Evolutionary conservation across 192 early-diverging fungal genomes (phyloP).

Genomic region (Cetraspora pellucida): DNA sequence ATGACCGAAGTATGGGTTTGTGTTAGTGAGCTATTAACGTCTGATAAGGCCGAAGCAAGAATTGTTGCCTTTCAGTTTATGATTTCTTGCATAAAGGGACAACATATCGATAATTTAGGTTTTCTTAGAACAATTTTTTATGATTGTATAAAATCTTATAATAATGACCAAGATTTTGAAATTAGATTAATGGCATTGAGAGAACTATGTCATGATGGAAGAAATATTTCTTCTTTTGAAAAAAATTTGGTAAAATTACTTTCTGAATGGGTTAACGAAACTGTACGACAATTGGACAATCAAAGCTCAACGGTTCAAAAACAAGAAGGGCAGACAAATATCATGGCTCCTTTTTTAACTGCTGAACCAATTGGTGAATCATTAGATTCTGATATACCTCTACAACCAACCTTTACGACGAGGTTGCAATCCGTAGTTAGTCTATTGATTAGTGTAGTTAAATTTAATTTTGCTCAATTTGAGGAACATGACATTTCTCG

Average conservation of each 20-base stretch:
- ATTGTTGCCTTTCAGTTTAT: constrained; percentile 61
- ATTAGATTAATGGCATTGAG: constrained; percentile 53
- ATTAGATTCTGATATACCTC: neutral
- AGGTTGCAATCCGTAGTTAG: constrained; percentile 51
- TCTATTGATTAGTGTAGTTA: constrained; percentile 51
- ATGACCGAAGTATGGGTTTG: constrained; percentile 57
- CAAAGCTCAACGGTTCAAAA: neutral
- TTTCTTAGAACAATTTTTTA: constrained; percentile 60
- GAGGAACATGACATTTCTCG: constrained; percentile 55
- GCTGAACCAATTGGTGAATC: neutral
- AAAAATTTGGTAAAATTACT: constrained; percentile 57
- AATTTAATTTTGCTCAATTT: constrained; percentile 61
- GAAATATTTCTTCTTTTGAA: constrained; percentile 61
- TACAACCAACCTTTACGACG: constrained; percentile 30
- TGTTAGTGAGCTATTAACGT: constrained; percentile 49
- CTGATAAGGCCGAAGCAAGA: constrained; percentile 51
- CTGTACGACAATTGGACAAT: constrained; percentile 43
- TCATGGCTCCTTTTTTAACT: neutral
- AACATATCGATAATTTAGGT: constrained; percentile 56
- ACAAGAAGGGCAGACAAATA: neutral
- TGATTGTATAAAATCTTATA: constrained; percentile 50
- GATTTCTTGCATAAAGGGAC: constrained; percentile 57
- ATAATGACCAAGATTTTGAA: constrained; percentile 54
- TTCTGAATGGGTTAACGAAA: constrained; percentile 52
- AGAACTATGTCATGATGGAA: constrained; percentile 55